Percentiles rank a stretch among this genome's conserved stretches.
Conservation (phyloP, 164 flowering plant species). For the Nymphaea thermarum region DNA sequence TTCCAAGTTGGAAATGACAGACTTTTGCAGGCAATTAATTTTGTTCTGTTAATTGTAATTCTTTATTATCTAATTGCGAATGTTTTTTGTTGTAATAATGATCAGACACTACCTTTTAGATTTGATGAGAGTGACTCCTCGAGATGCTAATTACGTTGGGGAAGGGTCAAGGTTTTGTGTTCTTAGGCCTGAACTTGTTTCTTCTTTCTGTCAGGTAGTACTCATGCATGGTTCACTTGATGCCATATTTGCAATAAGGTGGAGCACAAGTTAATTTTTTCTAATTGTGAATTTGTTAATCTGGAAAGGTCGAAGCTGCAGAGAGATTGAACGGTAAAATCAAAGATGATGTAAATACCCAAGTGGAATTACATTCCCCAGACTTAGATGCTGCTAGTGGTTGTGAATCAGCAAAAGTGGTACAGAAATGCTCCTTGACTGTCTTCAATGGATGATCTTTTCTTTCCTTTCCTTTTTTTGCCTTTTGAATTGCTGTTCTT, state of each 20-base stretch:
- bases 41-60: neutral
- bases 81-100: constrained; percentile 2
- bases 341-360: constrained; percentile 23
- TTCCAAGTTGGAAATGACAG: too few relatives aligned
- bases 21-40: too few relatives aligned
- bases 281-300: constrained; percentile 10
- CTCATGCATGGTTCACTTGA: neutral
- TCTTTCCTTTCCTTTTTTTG: too few relatives aligned
- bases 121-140: constrained; percentile 96
- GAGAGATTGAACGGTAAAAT: constrained; percentile 27
- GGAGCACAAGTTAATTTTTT: neutral
- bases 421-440: neutral
- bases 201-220: constrained; percentile 74
- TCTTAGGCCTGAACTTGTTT: constrained; percentile 78
- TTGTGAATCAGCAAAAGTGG: neutral
- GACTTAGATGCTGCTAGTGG: constrained; percentile 9
- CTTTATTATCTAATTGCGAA: neutral
- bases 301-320: constrained; percentile 57
- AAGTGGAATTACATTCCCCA: constrained; percentile 22
- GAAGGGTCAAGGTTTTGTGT: constrained; percentile 81
- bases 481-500: too few relatives aligned
- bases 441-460: too few relatives aligned
- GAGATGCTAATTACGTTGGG: constrained; percentile 92
- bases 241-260: neutral
- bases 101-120: constrained; percentile 94